A percentile compares a stretch with the other conserved stretches of the same genome.
Evolutionary conservation across 345 rosid genomes (phyloP).

Genomic region (Microthlaspi erraticum): DNA sequence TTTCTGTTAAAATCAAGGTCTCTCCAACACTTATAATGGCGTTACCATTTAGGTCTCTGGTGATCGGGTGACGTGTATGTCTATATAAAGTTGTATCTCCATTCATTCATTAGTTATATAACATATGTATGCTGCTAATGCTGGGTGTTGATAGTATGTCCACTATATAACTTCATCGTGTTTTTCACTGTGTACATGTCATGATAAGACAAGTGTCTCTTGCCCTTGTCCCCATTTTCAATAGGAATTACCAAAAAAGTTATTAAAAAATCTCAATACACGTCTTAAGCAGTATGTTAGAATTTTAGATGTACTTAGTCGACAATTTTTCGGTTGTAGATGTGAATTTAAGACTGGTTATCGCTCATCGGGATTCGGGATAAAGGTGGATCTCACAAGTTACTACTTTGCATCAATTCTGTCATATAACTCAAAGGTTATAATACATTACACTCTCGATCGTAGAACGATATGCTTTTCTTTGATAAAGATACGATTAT

Average conservation of each 20-base stretch:
- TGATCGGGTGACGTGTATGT: background rate
- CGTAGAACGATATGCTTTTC: conserved; percentile 18
- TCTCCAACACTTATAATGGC: background rate
- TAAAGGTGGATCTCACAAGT: conserved; percentile 16
- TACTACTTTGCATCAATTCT: conserved; percentile 18
- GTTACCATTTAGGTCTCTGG: background rate
- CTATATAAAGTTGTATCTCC: background rate
- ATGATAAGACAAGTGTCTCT: conserved; percentile 18
- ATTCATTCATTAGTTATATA: background rate
- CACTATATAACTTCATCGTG: conserved; percentile 21
- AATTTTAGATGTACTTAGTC: background rate
- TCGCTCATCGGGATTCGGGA: conserved; percentile 8
- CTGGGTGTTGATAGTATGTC: conserved; percentile 6
- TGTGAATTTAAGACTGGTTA: background rate
- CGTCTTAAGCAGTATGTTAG: conserved; percentile 3
- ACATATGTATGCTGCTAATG: background rate
- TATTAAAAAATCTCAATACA: background rate
- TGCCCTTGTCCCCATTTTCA: conserved; percentile 1
- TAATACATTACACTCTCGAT: conserved; percentile 10
- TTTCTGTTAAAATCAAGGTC: too few relatives aligned
- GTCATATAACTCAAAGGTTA: conserved; percentile 2
- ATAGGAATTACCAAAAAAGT: conserved; percentile 12
- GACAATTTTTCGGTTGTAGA: background rate
- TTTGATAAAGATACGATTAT: conserved; percentile 13
- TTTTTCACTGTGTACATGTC: conserved; percentile 23